Percentiles rank a stretch among this genome's conserved stretches.
Evolutionary conservation across 441 rosid genomes (phyloP).

Genomic region (Erodium trifolium): DNA sequence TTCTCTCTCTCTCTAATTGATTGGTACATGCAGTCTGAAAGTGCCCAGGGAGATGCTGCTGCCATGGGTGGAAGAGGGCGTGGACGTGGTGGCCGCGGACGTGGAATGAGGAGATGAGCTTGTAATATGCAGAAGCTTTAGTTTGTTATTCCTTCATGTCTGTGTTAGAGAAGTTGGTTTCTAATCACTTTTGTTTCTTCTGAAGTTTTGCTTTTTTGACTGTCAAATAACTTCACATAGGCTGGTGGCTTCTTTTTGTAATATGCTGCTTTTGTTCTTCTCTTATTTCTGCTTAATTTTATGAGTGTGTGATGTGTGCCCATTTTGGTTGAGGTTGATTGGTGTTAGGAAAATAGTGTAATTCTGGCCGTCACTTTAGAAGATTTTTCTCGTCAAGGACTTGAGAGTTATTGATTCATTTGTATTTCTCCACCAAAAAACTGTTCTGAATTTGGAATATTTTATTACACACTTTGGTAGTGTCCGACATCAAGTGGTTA

Average conservation of each 20-base stretch:
- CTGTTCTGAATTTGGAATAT: too few relatives aligned
- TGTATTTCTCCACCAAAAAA: too few relatives aligned
- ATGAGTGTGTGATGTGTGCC: not conserved
- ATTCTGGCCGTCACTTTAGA: too few relatives aligned
- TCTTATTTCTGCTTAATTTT: not conserved
- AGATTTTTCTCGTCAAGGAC: too few relatives aligned
- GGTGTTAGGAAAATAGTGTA: too few relatives aligned
- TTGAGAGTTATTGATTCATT: too few relatives aligned
- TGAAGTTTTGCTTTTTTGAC: not conserved
- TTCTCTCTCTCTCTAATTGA: not conserved
- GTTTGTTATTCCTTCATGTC: not conserved
- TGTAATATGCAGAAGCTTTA: not conserved
- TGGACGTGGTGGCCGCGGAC: conserved; percentile 81
- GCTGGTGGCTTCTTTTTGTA: not conserved
- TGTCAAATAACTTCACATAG: not conserved
- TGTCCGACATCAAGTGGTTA: too few relatives aligned
- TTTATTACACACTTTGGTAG: too few relatives aligned
- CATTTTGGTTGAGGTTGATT: not conserved
- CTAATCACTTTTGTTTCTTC: not conserved
- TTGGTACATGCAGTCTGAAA: conserved; percentile 60
- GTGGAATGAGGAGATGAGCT: conserved; percentile 81
- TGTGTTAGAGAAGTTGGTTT: conserved; percentile 1
- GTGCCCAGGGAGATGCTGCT: conserved; percentile 98
- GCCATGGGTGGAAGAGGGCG: conserved; percentile 96
- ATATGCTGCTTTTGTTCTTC: not conserved